phyloP scores from a whole-genome alignment of 306 rosid genomes.

The Citrullus amarus region DNA sequence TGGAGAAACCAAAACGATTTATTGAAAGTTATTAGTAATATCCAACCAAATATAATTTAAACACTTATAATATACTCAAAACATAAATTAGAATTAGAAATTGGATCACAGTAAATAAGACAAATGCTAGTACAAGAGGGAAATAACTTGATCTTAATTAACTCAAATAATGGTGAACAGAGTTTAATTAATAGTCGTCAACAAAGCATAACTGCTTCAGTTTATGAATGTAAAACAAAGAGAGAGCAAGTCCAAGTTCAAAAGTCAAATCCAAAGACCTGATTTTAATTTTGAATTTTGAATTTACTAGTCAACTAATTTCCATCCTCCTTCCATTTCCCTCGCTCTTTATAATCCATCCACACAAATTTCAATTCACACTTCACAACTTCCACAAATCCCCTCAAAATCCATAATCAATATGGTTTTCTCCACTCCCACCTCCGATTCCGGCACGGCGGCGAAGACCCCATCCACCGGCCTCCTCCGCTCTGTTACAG shows the following conservation, averaged over 20 bases:
- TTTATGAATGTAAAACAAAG: neutral
- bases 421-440: neutral
- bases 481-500: slow-evolving; percentile 26
- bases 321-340: neutral
- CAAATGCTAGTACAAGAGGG: no score
- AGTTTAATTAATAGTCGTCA: no score
- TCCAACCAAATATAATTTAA: no score
- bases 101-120: no score
- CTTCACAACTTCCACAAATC: neutral
- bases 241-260: no score
- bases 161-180: no score
- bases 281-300: neutral
- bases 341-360: neutral
- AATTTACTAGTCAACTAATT: neutral
- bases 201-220: no score
- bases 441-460: neutral
- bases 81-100: no score
- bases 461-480: neutral
- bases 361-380: neutral
- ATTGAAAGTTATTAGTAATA: no score
- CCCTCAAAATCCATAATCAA: neutral
- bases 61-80: no score
- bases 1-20: no score
- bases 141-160: no score
- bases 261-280: neutral